Base-by-base conservation (phyloP, 106 monocot species). In the Xerophyta viscosa region DNA sequence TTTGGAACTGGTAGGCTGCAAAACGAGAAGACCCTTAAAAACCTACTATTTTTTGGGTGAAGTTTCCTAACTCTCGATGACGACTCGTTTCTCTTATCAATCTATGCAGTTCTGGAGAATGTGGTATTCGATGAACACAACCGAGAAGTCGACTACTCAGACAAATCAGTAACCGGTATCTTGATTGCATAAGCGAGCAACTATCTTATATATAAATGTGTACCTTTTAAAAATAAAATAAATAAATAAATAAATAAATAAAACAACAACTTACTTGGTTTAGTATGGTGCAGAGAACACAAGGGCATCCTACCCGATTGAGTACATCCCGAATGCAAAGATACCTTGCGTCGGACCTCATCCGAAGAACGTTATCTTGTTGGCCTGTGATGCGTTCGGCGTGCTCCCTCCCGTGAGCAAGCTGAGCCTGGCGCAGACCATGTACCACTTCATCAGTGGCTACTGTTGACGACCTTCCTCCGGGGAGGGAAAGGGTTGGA, bases 401-500 rank as follows among this genome's bases (percentile, higher is more conserved):
- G 92, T 92, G 21, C 87, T 92, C 25, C 92, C 92, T 30, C 92
- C 92, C 3, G 92, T 92, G 24, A 87, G 87, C 76, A 87, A 87
- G 77, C 80, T 93, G 44, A 93, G 43, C 69, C 54, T 93, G 30
- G 68, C 92, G 15, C 92, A 93, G 68, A 93, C 92, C 46, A 93
- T 93, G 92, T 93, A 93, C 67, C 92, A 93, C 48, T 93, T 93
- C 74, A 87, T 93, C 67, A 87, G 80, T 41, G 92, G 92, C 53
- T 93, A 93, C 71, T n/a, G n/a, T n/a, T n/a, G n/a, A n/a, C n/a
- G n/a, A n/a, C n/a, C n/a, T n/a, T n/a, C n/a, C n/a, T n/a, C n/a
- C n/a, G n/a, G n/a, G n/a, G n/a, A n/a, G n/a, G n/a, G n/a, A n/a
- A n/a, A n/a, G n/a, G n/a, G n/a, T n/a, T n/a, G n/a, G n/a, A n/a